Conservation (phyloP, 495 filamentous ascomycete genomes). For the Penicillium antarcticum region DNA sequence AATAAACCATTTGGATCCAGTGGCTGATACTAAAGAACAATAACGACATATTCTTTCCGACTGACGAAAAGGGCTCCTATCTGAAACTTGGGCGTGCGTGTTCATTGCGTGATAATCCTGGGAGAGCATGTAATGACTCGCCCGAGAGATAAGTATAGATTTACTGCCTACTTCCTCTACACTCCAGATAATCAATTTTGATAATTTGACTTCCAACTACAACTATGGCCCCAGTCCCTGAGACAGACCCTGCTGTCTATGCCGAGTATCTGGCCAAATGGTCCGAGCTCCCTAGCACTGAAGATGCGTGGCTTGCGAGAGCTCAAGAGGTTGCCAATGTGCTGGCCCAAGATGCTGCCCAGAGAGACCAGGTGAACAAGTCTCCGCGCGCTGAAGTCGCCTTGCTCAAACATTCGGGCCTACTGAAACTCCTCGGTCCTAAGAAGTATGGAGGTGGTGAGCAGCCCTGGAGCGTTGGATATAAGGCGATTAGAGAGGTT, state of each 20-base stretch:
- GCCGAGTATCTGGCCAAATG: slow-evolving; percentile 44
- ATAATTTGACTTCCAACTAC: not conserved
- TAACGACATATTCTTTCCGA: not conserved
- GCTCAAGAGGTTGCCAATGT: slow-evolving; percentile 53
- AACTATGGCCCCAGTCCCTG: slow-evolving; percentile 22
- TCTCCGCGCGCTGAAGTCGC: slow-evolving; percentile 53
- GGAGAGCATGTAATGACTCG: not conserved
- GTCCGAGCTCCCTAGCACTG: slow-evolving; percentile 38
- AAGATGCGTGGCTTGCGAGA: slow-evolving; percentile 47
- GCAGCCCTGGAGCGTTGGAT: slow-evolving; percentile 53
- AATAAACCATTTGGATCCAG: too few species aligned
- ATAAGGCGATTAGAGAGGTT: slow-evolving; percentile 56
- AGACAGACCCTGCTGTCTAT: slow-evolving; percentile 52
- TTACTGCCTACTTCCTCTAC: not conserved
- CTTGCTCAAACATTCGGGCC: slow-evolving; percentile 53
- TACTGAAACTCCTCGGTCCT: slow-evolving; percentile 54
- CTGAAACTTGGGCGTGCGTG: not conserved
- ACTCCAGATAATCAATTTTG: not conserved
- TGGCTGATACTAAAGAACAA: not conserved
- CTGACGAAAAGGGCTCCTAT: not conserved
- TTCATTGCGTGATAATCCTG: slow-evolving; percentile 1
- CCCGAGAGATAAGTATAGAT: not conserved
- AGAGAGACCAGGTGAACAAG: slow-evolving; percentile 54
- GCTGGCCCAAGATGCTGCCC: slow-evolving; percentile 48
- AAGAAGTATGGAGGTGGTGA: slow-evolving; percentile 56